Conservation (phyloP, 1,284 basidiomycete genomes). For the Cryptococcus depauperatus region DNA sequence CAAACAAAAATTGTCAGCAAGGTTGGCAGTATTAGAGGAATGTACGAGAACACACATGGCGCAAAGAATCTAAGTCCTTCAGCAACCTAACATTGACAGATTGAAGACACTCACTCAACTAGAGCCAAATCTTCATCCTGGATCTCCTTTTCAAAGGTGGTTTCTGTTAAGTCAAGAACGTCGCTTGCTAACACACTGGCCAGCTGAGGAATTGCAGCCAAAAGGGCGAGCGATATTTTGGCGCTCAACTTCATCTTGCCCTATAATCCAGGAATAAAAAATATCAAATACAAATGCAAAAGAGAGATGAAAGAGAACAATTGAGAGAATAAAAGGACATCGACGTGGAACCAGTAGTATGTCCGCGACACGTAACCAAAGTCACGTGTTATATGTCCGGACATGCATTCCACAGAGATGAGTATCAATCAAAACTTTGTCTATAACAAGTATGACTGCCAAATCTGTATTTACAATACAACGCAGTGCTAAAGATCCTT, state of each 20-base stretch:
- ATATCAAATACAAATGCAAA: no score
- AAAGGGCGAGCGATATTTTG: conserved; percentile 17
- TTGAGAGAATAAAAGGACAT: no score
- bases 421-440: no score
- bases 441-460: no score
- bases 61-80: conserved; percentile 29
- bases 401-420: no score
- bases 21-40: background rate
- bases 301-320: no score
- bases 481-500: no score
- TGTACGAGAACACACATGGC: conserved; percentile 34
- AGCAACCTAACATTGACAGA: background rate
- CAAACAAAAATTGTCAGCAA: background rate
- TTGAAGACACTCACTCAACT: conserved; percentile 58
- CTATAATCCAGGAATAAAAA: no score
- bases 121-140: conserved; percentile 68
- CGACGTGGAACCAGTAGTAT: no score
- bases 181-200: conserved; percentile 48
- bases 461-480: no score
- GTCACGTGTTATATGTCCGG: no score
- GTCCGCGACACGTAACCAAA: no score
- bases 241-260: conserved; percentile 9
- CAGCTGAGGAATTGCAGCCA: conserved; percentile 23
- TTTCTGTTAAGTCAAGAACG: conserved; percentile 65
- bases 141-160: conserved; percentile 64